phyloP scores from a whole-genome alignment of 2,329 filamentous ascomycete species.

The Phaeomoniella chlamydospora region DNA sequence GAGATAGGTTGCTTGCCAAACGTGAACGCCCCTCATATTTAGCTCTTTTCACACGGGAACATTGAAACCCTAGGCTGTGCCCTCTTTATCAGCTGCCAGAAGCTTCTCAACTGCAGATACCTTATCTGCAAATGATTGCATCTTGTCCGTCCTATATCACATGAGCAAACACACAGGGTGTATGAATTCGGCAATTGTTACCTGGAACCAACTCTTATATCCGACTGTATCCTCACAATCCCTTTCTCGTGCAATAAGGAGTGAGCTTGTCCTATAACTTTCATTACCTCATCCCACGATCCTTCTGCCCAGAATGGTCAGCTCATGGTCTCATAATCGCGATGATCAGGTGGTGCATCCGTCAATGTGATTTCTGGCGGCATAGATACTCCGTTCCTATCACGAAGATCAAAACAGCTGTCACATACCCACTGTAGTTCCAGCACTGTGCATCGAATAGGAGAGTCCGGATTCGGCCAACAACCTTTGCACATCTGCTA shows the following conservation, averaged over 20 bases:
- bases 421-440: conserved; percentile 81
- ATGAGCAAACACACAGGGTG: conserved; percentile 2
- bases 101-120: conserved; percentile 46
- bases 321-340: too few relatives aligned
- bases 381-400: too few relatives aligned
- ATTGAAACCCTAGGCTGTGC: too few relatives aligned
- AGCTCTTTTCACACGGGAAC: too few relatives aligned
- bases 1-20: too few relatives aligned
- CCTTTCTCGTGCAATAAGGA: conserved; percentile 60
- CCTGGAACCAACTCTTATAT: conserved; percentile 74
- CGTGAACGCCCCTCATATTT: too few relatives aligned
- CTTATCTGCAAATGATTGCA: conserved; percentile 68
- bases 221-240: conserved; percentile 72
- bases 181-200: too few relatives aligned
- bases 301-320: conserved; percentile 49
- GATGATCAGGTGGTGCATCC: too few relatives aligned
- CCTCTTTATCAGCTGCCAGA: conserved; percentile 21
- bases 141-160: conserved; percentile 60
- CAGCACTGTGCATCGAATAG: conserved; percentile 84
- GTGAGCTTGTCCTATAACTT: conserved; percentile 74
- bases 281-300: conserved; percentile 77
- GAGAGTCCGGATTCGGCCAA: conserved; percentile 67
- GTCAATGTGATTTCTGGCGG: too few relatives aligned
- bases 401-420: too few relatives aligned
- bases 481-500: conserved; percentile 77